Percentiles rank a stretch among this genome's conserved stretches.
These are phyloP conservation scores for Colletotrichum neosansevieriae DNA, from an alignment of 2,329 filamentous ascomycete genomes.

Conservation along the genomic window DNA sequence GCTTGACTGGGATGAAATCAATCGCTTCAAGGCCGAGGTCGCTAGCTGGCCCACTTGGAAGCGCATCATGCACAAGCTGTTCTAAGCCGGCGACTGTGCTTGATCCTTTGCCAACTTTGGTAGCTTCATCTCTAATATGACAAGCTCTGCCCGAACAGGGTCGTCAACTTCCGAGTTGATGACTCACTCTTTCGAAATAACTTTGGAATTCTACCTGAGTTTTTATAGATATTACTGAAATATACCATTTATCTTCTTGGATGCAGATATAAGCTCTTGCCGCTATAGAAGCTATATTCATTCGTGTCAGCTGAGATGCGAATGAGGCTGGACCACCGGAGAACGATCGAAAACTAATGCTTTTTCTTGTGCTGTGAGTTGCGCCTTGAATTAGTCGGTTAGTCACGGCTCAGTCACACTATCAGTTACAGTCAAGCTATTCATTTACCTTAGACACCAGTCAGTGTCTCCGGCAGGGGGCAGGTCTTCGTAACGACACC, in stretches of 20 bases:
- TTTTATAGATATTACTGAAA: neutral
- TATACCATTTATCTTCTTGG: no score
- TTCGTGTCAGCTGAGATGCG: no score
- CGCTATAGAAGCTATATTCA: no score
- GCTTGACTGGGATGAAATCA: slow-evolving; percentile 41
- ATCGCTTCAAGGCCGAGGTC: slow-evolving; percentile 32
- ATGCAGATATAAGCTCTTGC: no score
- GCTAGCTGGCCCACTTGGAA: slow-evolving; percentile 38
- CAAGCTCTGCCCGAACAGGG: no score
- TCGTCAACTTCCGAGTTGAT: no score
- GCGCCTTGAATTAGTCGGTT: neutral
- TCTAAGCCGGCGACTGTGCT: slow-evolving; percentile 4
- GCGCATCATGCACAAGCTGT: slow-evolving; percentile 30
- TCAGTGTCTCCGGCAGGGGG: neutral
- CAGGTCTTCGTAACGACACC: neutral
- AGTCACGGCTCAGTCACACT: neutral
- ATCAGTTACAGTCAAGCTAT: neutral
- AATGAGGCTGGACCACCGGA: no score
- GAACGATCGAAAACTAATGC: no score
- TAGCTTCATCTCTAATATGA: no score
- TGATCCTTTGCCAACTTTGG: neutral
- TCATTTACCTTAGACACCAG: neutral
- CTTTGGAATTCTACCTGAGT: neutral
- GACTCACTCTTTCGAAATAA: no score
- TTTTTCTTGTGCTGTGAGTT: no score